A percentile compares a stretch with the other conserved stretches of the same genome.
phyloP scores from a whole-genome alignment of 192 early-diverging fungal genomes.

The Coemansia sp. region DNA sequence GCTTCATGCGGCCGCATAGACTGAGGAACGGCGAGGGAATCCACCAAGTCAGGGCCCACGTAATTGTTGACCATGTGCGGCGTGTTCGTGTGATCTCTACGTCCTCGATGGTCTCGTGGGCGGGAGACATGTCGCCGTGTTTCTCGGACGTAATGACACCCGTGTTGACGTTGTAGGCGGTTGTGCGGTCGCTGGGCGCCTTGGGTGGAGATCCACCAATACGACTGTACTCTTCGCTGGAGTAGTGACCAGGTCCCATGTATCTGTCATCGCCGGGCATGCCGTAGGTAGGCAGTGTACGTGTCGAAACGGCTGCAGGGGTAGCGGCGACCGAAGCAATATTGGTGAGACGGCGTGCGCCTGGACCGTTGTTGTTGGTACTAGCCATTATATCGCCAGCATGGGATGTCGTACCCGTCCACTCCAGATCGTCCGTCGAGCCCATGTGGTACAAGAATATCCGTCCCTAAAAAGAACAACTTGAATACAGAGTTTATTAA shows the following conservation, averaged over 20 bases:
- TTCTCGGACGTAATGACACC: slow-evolving; percentile 20
- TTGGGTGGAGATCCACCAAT: slow-evolving; percentile 21
- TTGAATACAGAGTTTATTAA: slow-evolving; percentile 1
- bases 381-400: slow-evolving; percentile 43
- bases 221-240: slow-evolving; percentile 11
- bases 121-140: not conserved
- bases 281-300: slow-evolving; percentile 30
- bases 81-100: slow-evolving; percentile 40
- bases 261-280: slow-evolving; percentile 2
- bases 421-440: slow-evolving; percentile 42
- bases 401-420: slow-evolving; percentile 45
- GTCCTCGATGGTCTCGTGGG: slow-evolving; percentile 47
- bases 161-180: slow-evolving; percentile 21
- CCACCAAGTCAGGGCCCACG: slow-evolving; percentile 41
- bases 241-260: not conserved
- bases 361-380: slow-evolving; percentile 14
- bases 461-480: not conserved
- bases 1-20: slow-evolving; percentile 69
- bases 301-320: slow-evolving; percentile 23
- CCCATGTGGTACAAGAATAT: not conserved
- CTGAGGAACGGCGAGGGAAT: slow-evolving; percentile 36
- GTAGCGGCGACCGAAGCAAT: slow-evolving; percentile 1
- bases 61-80: slow-evolving; percentile 34
- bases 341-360: not conserved
- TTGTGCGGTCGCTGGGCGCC: slow-evolving; percentile 33